phyloP scores from a whole-genome alignment of 371 early-diverging fungal genomes.

The Syncephalastrum sp. region DNA sequence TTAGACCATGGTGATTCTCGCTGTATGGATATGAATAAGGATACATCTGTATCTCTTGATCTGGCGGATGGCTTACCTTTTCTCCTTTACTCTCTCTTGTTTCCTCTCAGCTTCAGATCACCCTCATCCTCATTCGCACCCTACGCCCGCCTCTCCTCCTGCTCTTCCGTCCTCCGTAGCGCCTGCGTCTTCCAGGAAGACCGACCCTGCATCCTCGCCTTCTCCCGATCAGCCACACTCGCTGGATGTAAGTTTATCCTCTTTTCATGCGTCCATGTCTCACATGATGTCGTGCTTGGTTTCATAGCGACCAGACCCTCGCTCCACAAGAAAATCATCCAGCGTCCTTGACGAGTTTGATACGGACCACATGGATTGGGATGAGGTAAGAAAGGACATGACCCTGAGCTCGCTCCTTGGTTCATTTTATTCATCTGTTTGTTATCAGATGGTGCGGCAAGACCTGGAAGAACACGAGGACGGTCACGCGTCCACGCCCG shows the following conservation, averaged over 20 bases:
- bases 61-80: neutral
- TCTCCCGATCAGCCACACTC: conserved; percentile 6
- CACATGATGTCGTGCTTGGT: neutral
- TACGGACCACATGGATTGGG: conserved; percentile 23
- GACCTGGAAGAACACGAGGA: conserved; percentile 13
- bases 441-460: conserved; percentile 19
- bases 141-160: conserved; percentile 8
- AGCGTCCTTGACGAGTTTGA: neutral
- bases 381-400: conserved; percentile 25
- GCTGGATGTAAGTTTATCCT: neutral
- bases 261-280: neutral
- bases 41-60: no score
- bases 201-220: conserved; percentile 8
- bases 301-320: neutral
- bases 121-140: conserved; percentile 1
- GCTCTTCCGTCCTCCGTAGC: conserved; percentile 14
- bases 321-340: neutral
- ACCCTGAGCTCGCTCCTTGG: conserved; percentile 8
- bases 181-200: neutral
- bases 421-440: conserved; percentile 21
- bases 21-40: no score
- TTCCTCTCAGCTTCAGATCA: conserved; percentile 6
- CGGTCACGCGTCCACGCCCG: conserved; percentile 2
- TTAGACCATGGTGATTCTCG: no score
- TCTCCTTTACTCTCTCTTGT: no score